Conservation (phyloP, 345 rosid genomes). For the Lumnitzera racemosa region DNA sequence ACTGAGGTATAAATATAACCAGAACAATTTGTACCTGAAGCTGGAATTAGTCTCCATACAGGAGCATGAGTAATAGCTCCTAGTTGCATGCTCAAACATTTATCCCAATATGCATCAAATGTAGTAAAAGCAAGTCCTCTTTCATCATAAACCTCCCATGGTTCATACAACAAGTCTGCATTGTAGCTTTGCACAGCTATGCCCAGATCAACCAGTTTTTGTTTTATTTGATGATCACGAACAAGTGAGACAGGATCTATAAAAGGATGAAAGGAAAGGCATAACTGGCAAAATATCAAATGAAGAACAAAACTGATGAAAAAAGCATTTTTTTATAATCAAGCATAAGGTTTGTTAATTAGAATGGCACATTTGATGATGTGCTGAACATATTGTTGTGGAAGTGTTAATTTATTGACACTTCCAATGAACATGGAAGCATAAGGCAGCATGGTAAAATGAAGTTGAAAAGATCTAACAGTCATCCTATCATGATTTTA, state of each 20-base stretch:
- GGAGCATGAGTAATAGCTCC: constrained; percentile 63
- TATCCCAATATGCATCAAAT: constrained; percentile 66
- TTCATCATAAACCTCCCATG: constrained; percentile 80
- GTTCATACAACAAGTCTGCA: constrained; percentile 85
- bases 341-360: no score
- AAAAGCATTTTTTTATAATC: no score
- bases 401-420: no score
- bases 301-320: not conserved
- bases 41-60: constrained; percentile 59
- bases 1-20: not conserved
- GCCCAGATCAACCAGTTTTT: constrained; percentile 57
- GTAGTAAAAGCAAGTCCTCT: constrained; percentile 61
- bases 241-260: constrained; percentile 80
- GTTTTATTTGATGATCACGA: constrained; percentile 75
- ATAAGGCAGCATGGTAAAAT: no score
- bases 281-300: constrained; percentile 3
- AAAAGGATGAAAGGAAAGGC: not conserved
- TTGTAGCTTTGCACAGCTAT: constrained; percentile 84
- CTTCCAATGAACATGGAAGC: no score
- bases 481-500: no score
- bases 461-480: no score
- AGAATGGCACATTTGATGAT: no score
- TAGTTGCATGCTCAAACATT: constrained; percentile 54
- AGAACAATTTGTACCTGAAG: constrained; percentile 37
- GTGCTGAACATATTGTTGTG: no score